phyloP scores from a whole-genome alignment of 1,139 yeast species.

The Protomyces gravidus region DNA sequence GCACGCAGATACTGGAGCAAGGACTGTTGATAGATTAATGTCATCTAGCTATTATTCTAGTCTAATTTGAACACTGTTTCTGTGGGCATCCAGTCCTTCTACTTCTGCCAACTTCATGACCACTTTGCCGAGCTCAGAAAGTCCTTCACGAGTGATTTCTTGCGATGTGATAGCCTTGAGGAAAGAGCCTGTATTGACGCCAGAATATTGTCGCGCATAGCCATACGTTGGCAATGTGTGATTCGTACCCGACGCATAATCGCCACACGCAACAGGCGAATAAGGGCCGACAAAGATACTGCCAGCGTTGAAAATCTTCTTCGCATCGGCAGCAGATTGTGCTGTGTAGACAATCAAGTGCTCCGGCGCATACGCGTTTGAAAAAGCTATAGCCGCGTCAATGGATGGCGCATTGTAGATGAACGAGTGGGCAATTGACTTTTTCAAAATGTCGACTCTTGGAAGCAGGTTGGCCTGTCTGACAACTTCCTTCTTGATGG shows the following conservation, averaged over 20 bases:
- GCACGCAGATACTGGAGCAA: conserved; percentile 3
- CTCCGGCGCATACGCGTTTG: conserved; percentile 93
- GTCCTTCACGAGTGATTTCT: conserved; percentile 78
- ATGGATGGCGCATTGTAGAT: conserved; percentile 62
- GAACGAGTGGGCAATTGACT: conserved; percentile 87
- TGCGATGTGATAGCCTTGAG: conserved; percentile 93
- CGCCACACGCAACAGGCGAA: conserved; percentile 98
- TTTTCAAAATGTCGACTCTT: conserved; percentile 85
- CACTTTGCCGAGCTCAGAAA: conserved; percentile 82
- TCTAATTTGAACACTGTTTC: conserved; percentile 91
- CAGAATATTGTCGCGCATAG: conserved; percentile 94
- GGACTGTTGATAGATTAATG: conserved; percentile 45
- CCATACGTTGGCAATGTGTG: conserved; percentile 96
- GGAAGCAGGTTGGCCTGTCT: conserved; percentile 82
- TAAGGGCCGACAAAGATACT: conserved; percentile 93
- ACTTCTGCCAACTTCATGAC: conserved; percentile 96
- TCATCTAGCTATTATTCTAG: conserved; percentile 84
- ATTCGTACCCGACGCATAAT: conserved; percentile 55
- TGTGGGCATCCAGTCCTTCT: conserved; percentile 94
- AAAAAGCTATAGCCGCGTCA: conserved; percentile 74
- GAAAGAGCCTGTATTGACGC: conserved; percentile 93
- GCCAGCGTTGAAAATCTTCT: conserved; percentile 84
- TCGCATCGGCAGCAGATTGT: conserved; percentile 67
- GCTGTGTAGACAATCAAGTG: conserved; percentile 88
- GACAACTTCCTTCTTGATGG: conserved; percentile 75